Percentiles rank a stretch among this genome's conserved stretches.
phyloP scores from a whole-genome alignment of 2,329 filamentous ascomycete species.

The Aspergillaceae sp. region DNA sequence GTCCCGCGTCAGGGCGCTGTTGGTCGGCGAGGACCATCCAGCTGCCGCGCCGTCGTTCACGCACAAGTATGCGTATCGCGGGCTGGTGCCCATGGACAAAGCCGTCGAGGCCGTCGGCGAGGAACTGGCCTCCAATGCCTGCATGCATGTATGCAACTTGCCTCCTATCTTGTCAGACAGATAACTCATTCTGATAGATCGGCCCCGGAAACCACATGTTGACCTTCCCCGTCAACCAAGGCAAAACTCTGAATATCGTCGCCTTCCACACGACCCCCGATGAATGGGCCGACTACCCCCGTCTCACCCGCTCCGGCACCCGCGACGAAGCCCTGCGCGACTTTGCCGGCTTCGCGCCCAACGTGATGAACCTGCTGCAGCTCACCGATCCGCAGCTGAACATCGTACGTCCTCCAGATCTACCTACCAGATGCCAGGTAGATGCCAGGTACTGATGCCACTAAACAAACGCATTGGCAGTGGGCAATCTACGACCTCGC shows the following conservation, averaged over 20 bases:
- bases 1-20: constrained; percentile 37
- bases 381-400: constrained; percentile 22
- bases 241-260: constrained; percentile 41
- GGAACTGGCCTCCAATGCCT: constrained; percentile 29
- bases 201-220: constrained; percentile 40
- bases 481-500: constrained; percentile 37
- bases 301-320: constrained; percentile 12
- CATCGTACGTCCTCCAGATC: constrained; percentile 7
- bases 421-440: not conserved
- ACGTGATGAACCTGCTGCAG: constrained; percentile 16
- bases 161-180: not conserved
- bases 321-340: constrained; percentile 15
- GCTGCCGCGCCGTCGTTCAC: constrained; percentile 41
- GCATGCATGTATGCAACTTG: constrained; percentile 21
- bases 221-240: constrained; percentile 42
- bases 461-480: constrained; percentile 7
- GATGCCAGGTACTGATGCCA: not conserved
- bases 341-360: constrained; percentile 15
- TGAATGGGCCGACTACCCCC: constrained; percentile 14
- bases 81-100: constrained; percentile 42
- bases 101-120: constrained; percentile 40
- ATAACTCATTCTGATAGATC: constrained; percentile 9
- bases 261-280: constrained; percentile 29
- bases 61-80: constrained; percentile 46
- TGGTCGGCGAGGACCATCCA: constrained; percentile 36